Conservation (phyloP, 805 yeast genomes). For the Wickerhamiella brachini region DNA sequence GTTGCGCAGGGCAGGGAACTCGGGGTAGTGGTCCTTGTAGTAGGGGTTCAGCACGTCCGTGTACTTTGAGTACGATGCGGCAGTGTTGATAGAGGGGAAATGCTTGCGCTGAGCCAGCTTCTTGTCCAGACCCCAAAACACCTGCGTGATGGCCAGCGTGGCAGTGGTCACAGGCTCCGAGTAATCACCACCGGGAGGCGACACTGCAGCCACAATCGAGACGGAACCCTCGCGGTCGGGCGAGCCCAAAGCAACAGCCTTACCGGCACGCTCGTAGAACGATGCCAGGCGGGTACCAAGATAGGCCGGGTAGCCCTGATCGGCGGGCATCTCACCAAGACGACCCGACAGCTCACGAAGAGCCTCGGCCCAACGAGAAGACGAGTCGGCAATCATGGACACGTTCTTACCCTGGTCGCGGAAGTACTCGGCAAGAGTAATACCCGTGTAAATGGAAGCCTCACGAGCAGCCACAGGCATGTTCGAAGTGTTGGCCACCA, state of each 20-base stretch:
- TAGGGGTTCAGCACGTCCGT: conserved; percentile 74
- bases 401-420: conserved; percentile 99
- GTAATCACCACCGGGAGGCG: conserved; percentile 99
- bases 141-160: conserved; percentile 98
- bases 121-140: conserved; percentile 99
- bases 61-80: conserved; percentile 93
- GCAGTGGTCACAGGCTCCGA: conserved; percentile 99
- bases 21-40: conserved; percentile 78
- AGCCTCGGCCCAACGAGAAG: conserved; percentile 99
- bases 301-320: conserved; percentile 99
- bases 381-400: conserved; percentile 98
- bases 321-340: conserved; percentile 99
- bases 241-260: conserved; percentile 85
- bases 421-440: conserved; percentile 95
- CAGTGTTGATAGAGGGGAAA: conserved; percentile 96
- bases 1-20: conserved; percentile 80
- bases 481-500: conserved; percentile 96
- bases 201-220: conserved; percentile 98
- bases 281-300: conserved; percentile 98
- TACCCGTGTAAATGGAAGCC: conserved; percentile 98
- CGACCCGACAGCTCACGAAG: conserved; percentile 99
- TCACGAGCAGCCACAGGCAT: conserved; percentile 99
- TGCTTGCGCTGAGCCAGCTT: conserved; percentile 99
- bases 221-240: conserved; percentile 96
- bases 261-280: conserved; percentile 99